Percentiles rank a stretch among this genome's conserved stretches.
Evolutionary conservation across 768 basidiomycete species (phyloP).

Genomic region (Saitozyma sp.): DNA sequence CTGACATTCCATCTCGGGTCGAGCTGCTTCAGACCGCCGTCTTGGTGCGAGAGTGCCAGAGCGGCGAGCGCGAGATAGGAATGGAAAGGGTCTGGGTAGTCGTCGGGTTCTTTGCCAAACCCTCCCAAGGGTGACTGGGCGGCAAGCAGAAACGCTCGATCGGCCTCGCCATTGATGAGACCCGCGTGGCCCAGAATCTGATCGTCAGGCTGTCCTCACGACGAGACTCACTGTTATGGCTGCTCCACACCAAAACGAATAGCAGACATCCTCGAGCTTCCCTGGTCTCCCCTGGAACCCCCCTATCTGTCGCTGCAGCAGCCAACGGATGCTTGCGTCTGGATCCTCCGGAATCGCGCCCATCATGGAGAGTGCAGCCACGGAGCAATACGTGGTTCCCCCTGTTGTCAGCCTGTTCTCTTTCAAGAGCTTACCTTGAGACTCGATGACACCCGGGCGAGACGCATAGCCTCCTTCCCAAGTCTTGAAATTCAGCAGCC

Average conservation of each 20-base stretch:
- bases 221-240: slow-evolving; percentile 64
- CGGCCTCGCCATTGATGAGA: slow-evolving; percentile 61
- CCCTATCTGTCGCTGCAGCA: slow-evolving; percentile 73
- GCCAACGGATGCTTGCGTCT: slow-evolving; percentile 68
- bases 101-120: slow-evolving; percentile 77
- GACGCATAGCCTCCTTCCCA: slow-evolving; percentile 94
- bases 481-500: slow-evolving; percentile 57
- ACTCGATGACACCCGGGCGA: slow-evolving; percentile 69
- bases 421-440: slow-evolving; percentile 64
- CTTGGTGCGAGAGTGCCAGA: slow-evolving; percentile 60
- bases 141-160: slow-evolving; percentile 65
- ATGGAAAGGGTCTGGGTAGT: slow-evolving; percentile 91
- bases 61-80: slow-evolving; percentile 88
- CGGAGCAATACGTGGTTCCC: slow-evolving; percentile 88
- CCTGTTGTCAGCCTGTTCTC: slow-evolving; percentile 58
- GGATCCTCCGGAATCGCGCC: slow-evolving; percentile 52
- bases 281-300: slow-evolving; percentile 87
- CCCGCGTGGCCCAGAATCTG: slow-evolving; percentile 70
- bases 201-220: neutral
- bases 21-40: slow-evolving; percentile 57
- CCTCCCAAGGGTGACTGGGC: slow-evolving; percentile 91
- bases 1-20: slow-evolving; percentile 74
- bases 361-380: slow-evolving; percentile 70
- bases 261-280: slow-evolving; percentile 88
- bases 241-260: slow-evolving; percentile 93